phyloP scores from a whole-genome alignment of 768 basidiomycete species.

The Boletus huronensis region DNA sequence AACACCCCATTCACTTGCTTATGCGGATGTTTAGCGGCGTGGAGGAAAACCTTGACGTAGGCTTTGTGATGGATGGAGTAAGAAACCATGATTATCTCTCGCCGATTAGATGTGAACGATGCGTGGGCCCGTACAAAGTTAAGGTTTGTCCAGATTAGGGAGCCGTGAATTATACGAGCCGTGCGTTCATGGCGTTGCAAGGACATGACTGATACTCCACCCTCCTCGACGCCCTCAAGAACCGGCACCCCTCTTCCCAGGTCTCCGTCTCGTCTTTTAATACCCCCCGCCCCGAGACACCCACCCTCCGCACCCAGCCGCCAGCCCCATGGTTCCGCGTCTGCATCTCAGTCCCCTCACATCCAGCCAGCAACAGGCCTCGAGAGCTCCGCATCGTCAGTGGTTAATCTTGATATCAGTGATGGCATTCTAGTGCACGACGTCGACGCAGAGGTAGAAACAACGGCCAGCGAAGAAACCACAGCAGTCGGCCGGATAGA shows the following conservation, averaged over 20 bases:
- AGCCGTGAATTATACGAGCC: not conserved
- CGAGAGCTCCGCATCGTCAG: conserved; percentile 69
- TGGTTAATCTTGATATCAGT: conserved; percentile 59
- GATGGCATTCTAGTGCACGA: conserved; percentile 74
- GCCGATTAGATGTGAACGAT: not conserved
- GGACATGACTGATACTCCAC: conserved; percentile 28
- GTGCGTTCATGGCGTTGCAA: conserved; percentile 6
- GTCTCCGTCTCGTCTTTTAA: conserved; percentile 52
- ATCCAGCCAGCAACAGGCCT: conserved; percentile 36
- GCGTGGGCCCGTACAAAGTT: too few relatives aligned
- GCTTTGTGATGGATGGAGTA: conserved; percentile 60
- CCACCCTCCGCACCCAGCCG: conserved; percentile 56
- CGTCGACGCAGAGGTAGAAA: conserved; percentile 58
- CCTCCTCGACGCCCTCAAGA: conserved; percentile 35
- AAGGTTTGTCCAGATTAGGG: too few relatives aligned
- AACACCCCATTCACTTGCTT: conserved; percentile 73
- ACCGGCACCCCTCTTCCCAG: conserved; percentile 34
- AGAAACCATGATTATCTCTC: conserved; percentile 24
- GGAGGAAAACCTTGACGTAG: conserved; percentile 72
- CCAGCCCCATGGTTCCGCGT: conserved; percentile 44
- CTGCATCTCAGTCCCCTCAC: conserved; percentile 25
- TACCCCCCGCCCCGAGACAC: conserved; percentile 49
- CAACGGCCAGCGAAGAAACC: conserved; percentile 50
- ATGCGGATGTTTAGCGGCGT: conserved; percentile 78
- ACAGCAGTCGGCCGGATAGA: conserved; percentile 45